Conservation (phyloP, 108 stramenopile species). For the Fistulifera solaris region DNA sequence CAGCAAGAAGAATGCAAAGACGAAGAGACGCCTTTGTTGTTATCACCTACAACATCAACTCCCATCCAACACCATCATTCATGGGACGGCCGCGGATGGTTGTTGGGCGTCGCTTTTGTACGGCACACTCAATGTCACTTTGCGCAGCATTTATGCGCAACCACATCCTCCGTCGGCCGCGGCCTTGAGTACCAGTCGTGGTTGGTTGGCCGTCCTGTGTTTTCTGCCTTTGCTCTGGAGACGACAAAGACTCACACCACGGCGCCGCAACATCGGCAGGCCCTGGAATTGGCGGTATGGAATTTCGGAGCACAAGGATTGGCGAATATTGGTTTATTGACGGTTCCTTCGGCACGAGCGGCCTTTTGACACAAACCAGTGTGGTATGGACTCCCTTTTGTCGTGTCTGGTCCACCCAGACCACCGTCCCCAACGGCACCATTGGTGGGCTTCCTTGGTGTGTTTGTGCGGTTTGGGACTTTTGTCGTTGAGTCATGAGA, state of each 20-base stretch:
- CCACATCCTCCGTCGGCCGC: slow-evolving; percentile 26
- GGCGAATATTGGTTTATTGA: slow-evolving; percentile 42
- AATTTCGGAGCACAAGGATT: slow-evolving; percentile 48
- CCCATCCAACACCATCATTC: too few species aligned
- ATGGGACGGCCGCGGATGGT: slow-evolving; percentile 22
- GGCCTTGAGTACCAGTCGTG: slow-evolving; percentile 35
- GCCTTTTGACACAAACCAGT: slow-evolving; percentile 59
- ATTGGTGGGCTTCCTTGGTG: too few species aligned
- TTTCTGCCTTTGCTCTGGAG: slow-evolving; percentile 28
- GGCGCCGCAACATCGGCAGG: too few species aligned
- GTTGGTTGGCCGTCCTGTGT: slow-evolving; percentile 33
- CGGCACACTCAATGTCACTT: slow-evolving; percentile 44
- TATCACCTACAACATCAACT: too few species aligned
- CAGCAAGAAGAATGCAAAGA: too few species aligned
- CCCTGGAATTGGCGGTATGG: too few species aligned
- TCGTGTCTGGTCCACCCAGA: slow-evolving; percentile 25
- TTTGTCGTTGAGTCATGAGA: background rate
- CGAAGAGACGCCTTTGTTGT: too few species aligned
- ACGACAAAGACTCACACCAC: too few species aligned
- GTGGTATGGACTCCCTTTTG: slow-evolving; percentile 62
- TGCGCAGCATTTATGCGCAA: slow-evolving; percentile 40
- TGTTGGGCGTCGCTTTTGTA: slow-evolving; percentile 52
- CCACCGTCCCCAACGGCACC: too few species aligned
- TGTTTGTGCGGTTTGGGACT: too few species aligned
- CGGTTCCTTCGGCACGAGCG: slow-evolving; percentile 41